Evolutionary conservation across 2,329 filamentous ascomycete species (phyloP).

Genomic region (Dendrostoma leiphaemia): DNA sequence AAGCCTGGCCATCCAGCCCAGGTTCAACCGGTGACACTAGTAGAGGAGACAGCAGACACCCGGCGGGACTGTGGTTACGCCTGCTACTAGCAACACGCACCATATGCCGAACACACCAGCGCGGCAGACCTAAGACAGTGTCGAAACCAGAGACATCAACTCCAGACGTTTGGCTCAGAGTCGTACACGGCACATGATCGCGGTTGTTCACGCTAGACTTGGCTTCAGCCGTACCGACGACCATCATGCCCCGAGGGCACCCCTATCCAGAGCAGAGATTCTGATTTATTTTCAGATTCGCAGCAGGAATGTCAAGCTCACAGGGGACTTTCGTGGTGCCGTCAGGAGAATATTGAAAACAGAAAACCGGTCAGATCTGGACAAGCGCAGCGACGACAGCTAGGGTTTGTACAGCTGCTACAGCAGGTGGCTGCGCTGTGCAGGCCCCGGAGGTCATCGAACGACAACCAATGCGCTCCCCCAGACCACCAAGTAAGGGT

Average conservation of each 20-base stretch:
- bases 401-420: not conserved
- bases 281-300: not conserved
- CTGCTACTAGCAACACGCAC: not conserved
- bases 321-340: not conserved
- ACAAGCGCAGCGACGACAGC: not conserved
- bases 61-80: too few relatives aligned
- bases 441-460: not conserved
- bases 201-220: not conserved
- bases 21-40: not conserved
- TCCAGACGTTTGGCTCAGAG: not conserved
- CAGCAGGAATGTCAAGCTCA: not conserved
- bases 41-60: not conserved
- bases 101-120: not conserved
- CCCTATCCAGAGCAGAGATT: not conserved
- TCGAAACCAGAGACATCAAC: not conserved
- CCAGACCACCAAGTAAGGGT: slow-evolving; percentile 11
- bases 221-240: not conserved
- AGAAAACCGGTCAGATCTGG: not conserved
- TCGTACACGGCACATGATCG: not conserved
- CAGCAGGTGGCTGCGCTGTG: too few relatives aligned
- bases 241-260: not conserved
- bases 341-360: not conserved
- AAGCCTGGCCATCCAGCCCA: too few relatives aligned
- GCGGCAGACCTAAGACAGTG: not conserved
- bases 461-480: slow-evolving; percentile 4